Conservation (phyloP, 352 stramenopile species). For the Phytophthora capsici region DNA sequence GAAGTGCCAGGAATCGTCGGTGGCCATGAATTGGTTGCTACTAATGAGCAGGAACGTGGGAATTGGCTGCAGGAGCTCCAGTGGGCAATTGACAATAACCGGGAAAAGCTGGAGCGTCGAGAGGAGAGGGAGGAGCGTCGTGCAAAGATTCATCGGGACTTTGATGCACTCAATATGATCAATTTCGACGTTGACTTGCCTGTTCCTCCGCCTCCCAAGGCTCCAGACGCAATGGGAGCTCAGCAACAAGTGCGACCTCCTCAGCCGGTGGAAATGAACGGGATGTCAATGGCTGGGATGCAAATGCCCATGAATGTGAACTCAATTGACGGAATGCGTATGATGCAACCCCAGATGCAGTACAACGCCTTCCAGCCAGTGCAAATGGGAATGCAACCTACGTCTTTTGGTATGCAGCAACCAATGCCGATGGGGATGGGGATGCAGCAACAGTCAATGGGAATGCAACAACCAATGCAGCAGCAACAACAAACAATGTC, state of each 20-base stretch:
- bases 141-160: constrained; percentile 59
- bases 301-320: constrained; percentile 14
- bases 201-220: constrained; percentile 1
- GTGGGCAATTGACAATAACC: constrained; percentile 60
- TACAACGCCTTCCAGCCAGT: constrained; percentile 7
- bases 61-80: constrained; percentile 86
- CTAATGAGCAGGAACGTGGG: constrained; percentile 68
- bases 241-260: constrained; percentile 46
- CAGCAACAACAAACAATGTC: constrained; percentile 9
- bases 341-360: constrained; percentile 28
- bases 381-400: background rate
- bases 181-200: constrained; percentile 65
- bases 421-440: constrained; percentile 4
- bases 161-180: constrained; percentile 83
- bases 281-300: constrained; percentile 9
- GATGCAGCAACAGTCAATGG: constrained; percentile 3
- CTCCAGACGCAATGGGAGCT: constrained; percentile 1
- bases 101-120: constrained; percentile 48
- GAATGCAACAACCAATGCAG: background rate
- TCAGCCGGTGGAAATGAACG: constrained; percentile 33
- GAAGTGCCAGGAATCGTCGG: constrained; percentile 67
- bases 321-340: constrained; percentile 23
- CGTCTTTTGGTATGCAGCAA: constrained; percentile 1
- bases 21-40: constrained; percentile 63
- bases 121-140: constrained; percentile 53